A percentile compares a stretch with the other conserved stretches of the same genome.
Conservation (phyloP, 331 rosid genomes). For the Dryas integrifolia region DNA sequence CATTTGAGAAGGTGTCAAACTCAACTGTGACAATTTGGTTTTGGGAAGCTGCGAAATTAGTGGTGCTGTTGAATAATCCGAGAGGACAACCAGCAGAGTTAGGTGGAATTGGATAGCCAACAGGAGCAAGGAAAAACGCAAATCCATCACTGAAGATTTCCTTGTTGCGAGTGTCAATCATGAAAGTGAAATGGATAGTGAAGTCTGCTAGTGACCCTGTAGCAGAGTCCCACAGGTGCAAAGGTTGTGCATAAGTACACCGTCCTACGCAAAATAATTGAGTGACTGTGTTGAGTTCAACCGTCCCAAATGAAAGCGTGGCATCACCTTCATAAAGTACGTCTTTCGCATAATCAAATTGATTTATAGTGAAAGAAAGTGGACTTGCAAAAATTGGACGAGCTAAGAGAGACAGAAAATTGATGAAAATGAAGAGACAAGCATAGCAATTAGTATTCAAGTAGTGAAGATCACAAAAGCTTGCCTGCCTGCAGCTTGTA, state of each 20-base stretch:
- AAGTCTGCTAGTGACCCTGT: background rate
- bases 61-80: constrained; percentile 32
- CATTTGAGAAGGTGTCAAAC: constrained; percentile 25
- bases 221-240: background rate
- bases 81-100: constrained; percentile 28
- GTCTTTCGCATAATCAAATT: background rate
- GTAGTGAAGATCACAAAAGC: no score
- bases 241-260: background rate
- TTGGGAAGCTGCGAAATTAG: background rate
- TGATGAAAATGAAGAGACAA: background rate
- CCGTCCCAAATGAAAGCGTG: background rate
- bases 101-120: constrained; percentile 25
- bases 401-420: background rate
- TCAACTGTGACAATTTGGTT: constrained; percentile 32
- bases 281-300: background rate
- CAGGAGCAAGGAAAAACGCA: constrained; percentile 34
- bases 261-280: background rate
- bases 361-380: background rate
- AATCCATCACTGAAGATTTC: constrained; percentile 16
- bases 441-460: no score
- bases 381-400: background rate
- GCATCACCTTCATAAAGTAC: constrained; percentile 12
- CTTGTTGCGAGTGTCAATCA: background rate
- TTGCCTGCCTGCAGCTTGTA: no score
- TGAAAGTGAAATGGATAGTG: background rate